phyloP scores from a whole-genome alignment of 805 yeast genomes.

The Zygosaccharomyces bailii region DNA sequence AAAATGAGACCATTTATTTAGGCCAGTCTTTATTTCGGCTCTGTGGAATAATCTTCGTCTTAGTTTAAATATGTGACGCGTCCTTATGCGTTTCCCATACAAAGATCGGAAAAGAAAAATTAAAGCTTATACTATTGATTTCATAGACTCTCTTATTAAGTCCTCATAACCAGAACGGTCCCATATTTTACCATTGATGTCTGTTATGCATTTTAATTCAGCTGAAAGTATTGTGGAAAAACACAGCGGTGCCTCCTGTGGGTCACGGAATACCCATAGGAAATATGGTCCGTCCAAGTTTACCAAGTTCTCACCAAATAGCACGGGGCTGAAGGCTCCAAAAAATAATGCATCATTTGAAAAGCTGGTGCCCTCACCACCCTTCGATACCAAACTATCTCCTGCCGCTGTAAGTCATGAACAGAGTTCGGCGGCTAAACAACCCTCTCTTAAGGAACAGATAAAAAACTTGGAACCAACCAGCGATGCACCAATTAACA shows the following conservation, averaged over 20 bases:
- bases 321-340: background rate
- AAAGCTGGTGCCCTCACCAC: background rate
- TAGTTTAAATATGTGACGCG: background rate
- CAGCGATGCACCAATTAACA: conserved; percentile 16
- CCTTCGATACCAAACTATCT: background rate
- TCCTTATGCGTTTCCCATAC: background rate
- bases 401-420: background rate
- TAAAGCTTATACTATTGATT: too few species aligned
- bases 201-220: too few species aligned
- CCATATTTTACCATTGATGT: too few species aligned
- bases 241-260: conserved; percentile 18
- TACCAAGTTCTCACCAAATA: background rate
- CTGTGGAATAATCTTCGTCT: too few species aligned
- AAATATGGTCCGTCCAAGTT: conserved; percentile 4
- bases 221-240: too few species aligned
- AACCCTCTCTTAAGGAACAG: conserved; percentile 6
- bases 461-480: conserved; percentile 16
- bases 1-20: too few species aligned
- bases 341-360: background rate
- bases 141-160: too few species aligned
- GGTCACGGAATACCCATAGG: conserved; percentile 9
- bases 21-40: too few species aligned
- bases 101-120: too few species aligned
- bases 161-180: too few species aligned
- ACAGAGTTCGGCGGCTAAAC: conserved; percentile 10